These are phyloP conservation scores for Antitrichia curtipendula DNA, from an alignment of 225 moss, liverwort and hornwort genomes.

Conservation along the genomic window DNA sequence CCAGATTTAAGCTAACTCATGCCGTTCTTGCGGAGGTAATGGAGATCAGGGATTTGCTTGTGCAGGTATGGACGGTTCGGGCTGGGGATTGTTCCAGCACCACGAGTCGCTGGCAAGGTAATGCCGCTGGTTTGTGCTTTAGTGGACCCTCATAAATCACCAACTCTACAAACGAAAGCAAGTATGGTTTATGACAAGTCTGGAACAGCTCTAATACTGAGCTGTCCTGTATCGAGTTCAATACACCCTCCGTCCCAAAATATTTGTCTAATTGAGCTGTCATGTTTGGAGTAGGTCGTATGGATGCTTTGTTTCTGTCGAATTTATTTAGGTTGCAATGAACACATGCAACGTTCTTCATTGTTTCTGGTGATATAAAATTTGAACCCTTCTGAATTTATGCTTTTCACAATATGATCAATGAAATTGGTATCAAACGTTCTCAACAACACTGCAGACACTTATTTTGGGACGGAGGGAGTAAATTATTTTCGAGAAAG, in stretches of 20 bases:
- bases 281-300: neutral
- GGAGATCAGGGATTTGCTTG: neutral
- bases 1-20: neutral
- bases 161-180: neutral
- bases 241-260: neutral
- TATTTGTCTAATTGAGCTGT: neutral
- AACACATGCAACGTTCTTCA: neutral
- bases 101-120: slow-evolving; percentile 62
- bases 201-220: neutral
- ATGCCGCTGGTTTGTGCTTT: neutral
- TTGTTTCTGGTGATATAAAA: neutral
- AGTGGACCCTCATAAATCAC: neutral
- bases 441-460: neutral
- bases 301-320: neutral
- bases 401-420: neutral
- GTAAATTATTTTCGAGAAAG: neutral
- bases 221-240: neutral
- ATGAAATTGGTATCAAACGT: neutral
- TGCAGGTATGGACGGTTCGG: slow-evolving; percentile 56
- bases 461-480: neutral
- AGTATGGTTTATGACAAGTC: neutral
- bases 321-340: neutral
- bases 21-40: neutral
- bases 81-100: slow-evolving; percentile 49
- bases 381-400: neutral